Base-by-base conservation (phyloP, 345 rosid species). In the Mallotus nudiflorus region DNA sequence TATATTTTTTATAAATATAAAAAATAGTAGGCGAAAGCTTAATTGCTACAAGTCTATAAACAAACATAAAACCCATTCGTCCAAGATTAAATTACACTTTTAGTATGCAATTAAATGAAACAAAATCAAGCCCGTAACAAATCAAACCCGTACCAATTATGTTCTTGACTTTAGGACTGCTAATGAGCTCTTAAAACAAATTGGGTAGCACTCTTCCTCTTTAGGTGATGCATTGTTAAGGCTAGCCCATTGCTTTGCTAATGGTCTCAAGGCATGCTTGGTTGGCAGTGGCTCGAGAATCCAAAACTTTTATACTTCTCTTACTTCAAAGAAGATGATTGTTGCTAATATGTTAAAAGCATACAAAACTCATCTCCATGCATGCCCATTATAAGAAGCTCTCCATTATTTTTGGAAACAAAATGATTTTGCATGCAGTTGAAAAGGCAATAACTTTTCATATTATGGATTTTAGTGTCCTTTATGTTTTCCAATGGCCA, bases 401-500 rank as follows among this genome's bases (percentile, higher is more conserved):
- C 28, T 85, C 97, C 22, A 84, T 91, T 72, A 81, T 89, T 67
- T 77, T 82, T 0, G 76, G 86, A 0, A 88, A 85, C 75, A 87
- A 70, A 80, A 88, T 83, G 1, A 88, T 96, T 66, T 61, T 58
- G 48, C 74, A 53, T 39, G 75, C 73, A 62, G 85, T 92, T 57
- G 80, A 75, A 22, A 81, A 77, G 3, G 82, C 92, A 25, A 79
- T 3, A 57, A 82, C 87, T 60, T 76, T 96, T 71, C 99, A 96
- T 75, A 69, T 96, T 24, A 85, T 96, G 62, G 98, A 96, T 83
- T 96, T 96, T 51, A 98, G 99, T 67, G 84, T 96, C 51, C 83
- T 86, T 1, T 92, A 95, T 70, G 99, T 97, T 70, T 95, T 90
- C 72, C 98, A 92, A 9, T 96, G 98, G 98, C 99, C 99, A 10